A percentile compares a stretch with the other conserved stretches of the same genome.
phyloP scores from a whole-genome alignment of 805 yeast species.

The Alloascoidea hylecoeti region DNA sequence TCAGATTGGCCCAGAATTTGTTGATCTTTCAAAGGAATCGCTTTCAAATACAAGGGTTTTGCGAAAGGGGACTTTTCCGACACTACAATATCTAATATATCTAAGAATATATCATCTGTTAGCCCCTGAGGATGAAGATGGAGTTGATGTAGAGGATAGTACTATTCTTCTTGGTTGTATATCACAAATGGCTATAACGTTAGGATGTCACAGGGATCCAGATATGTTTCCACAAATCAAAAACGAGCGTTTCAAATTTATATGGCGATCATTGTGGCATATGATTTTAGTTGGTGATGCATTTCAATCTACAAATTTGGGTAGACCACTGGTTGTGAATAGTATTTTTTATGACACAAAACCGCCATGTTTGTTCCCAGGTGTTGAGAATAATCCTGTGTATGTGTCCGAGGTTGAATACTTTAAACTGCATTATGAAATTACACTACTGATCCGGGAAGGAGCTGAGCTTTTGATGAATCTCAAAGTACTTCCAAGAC shows the following conservation, averaged over 20 bases:
- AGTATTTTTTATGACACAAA: slow-evolving; percentile 1
- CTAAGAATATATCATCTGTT: not conserved
- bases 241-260: slow-evolving; percentile 1
- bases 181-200: not conserved
- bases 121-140: slow-evolving; percentile 3
- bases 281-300: not conserved
- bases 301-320: slow-evolving; percentile 1
- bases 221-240: slow-evolving; percentile 3
- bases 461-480: not conserved
- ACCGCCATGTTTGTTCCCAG: not conserved
- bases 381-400: not conserved
- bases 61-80: not conserved
- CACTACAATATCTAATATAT: not conserved
- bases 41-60: not conserved
- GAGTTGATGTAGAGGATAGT: slow-evolving; percentile 2
- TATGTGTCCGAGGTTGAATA: not conserved
- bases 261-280: slow-evolving; percentile 2
- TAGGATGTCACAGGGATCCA: slow-evolving; percentile 2
- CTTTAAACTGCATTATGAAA: not conserved
- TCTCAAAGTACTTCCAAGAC: not conserved
- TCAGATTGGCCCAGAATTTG: slow-evolving; percentile 1
- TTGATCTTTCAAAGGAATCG: not conserved
- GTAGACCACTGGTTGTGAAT: not conserved
- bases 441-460: not conserved
- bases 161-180: slow-evolving; percentile 1